Conservation (phyloP, 371 early-diverging fungal species). For the Haplosporangium sp. region DNA sequence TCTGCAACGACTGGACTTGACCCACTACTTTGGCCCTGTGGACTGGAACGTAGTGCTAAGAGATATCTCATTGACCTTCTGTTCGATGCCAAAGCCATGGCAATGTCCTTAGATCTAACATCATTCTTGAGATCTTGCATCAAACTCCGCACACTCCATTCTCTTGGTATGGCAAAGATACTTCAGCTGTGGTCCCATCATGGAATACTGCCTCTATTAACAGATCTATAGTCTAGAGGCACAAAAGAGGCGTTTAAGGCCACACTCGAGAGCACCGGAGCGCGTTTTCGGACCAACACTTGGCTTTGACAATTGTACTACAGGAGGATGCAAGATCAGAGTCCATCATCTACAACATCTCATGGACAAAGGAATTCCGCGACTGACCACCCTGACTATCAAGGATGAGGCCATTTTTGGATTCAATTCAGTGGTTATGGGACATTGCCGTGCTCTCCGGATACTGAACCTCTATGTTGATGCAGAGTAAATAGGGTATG, state of each 20-base stretch:
- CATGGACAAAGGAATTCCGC: slow-evolving; percentile 10
- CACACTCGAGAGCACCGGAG: background rate
- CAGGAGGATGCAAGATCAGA: background rate
- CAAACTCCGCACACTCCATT: slow-evolving; percentile 7
- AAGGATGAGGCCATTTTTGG: slow-evolving; percentile 18
- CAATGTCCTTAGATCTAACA: slow-evolving; percentile 2
- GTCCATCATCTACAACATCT: background rate
- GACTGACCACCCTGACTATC: slow-evolving; percentile 8
- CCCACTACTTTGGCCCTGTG: background rate
- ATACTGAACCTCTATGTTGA: background rate
- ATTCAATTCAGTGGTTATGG: slow-evolving; percentile 6
- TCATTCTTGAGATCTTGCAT: slow-evolving; percentile 8
- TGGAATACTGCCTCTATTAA: slow-evolving; percentile 1
- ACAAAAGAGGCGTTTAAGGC: background rate
- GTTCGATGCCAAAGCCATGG: background rate
- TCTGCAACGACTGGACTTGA: slow-evolving; percentile 7
- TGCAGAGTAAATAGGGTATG: slow-evolving; percentile 1
- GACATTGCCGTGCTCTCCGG: slow-evolving; percentile 6
- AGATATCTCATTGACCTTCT: slow-evolving; percentile 9
- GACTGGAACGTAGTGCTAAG: slow-evolving; percentile 8
- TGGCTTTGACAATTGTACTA: slow-evolving; percentile 8
- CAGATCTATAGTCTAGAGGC: slow-evolving; percentile 7
- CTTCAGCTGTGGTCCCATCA: too few relatives aligned
- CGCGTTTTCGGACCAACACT: background rate
- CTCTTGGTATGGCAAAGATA: background rate